A percentile compares a stretch with the other conserved stretches of the same genome.
phyloP scores from a whole-genome alignment of 768 basidiomycete genomes.

The Mycena floridula region DNA sequence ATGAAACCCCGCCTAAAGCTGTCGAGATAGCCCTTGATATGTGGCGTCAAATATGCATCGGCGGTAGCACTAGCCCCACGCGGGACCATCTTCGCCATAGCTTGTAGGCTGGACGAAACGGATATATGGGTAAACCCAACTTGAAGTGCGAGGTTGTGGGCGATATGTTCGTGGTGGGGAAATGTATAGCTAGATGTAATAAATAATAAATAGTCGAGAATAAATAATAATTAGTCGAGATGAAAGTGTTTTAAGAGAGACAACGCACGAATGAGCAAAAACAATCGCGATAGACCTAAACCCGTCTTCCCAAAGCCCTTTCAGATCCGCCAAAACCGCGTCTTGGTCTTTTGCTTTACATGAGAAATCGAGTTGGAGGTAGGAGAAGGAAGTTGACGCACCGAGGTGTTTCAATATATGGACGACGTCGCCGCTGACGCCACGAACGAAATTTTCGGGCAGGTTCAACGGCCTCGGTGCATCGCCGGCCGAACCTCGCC shows the following conservation, averaged over 20 bases:
- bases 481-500: too few relatives aligned
- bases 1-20: conserved; percentile 66
- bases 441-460: too few relatives aligned
- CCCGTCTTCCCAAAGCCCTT: conserved; percentile 24
- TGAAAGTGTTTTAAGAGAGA: too few relatives aligned
- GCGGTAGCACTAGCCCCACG: conserved; percentile 62
- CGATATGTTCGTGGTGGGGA: conserved; percentile 31
- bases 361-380: neutral
- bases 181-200: too few relatives aligned
- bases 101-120: conserved; percentile 23
- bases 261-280: conserved; percentile 38
- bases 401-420: conserved; percentile 20
- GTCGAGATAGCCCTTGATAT: conserved; percentile 51
- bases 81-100: conserved; percentile 40
- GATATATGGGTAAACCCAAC: conserved; percentile 24
- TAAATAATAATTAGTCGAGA: too few relatives aligned
- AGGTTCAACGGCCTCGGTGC: neutral
- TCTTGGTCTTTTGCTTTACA: neutral
- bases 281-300: conserved; percentile 33
- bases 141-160: conserved; percentile 19
- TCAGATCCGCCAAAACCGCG: neutral
- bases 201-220: too few relatives aligned
- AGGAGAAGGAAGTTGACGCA: neutral
- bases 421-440: conserved; percentile 34
- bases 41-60: conserved; percentile 67